phyloP scores from a whole-genome alignment of 257 asterid species.

The Ehretia macrophylla region DNA sequence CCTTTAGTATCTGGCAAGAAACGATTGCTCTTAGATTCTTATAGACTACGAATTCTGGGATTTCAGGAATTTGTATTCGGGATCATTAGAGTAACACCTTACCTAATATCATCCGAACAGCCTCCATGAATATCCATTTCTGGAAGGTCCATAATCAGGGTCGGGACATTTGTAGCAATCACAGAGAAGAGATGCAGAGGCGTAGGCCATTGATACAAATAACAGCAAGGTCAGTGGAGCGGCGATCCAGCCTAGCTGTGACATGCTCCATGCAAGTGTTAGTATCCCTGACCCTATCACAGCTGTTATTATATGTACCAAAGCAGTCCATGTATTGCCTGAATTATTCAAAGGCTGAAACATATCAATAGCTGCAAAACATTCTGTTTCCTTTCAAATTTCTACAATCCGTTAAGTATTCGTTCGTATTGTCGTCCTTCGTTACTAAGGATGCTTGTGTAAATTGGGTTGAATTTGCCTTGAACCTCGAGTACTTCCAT shows the following conservation, averaged over 20 bases:
- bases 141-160: conserved; percentile 34
- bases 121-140: conserved; percentile 44
- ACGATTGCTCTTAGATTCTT: too few species aligned
- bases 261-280: conserved; percentile 67
- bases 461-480: too few species aligned
- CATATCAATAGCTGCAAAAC: not conserved
- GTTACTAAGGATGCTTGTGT: too few species aligned
- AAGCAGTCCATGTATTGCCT: conserved; percentile 71
- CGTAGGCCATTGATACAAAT: conserved; percentile 44
- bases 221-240: conserved; percentile 53
- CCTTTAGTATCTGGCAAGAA: too few species aligned
- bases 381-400: not conserved
- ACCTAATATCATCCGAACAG: conserved; percentile 57
- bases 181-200: conserved; percentile 43
- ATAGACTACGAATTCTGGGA: too few species aligned
- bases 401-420: too few species aligned
- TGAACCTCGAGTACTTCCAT: too few species aligned
- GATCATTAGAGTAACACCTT: not conserved
- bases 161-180: conserved; percentile 54
- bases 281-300: conserved; percentile 78
- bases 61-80: not conserved
- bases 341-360: conserved; percentile 8
- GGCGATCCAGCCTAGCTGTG: conserved; percentile 77
- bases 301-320: conserved; percentile 74
- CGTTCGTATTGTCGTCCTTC: too few species aligned